Percentiles rank a stretch among this genome's conserved stretches.
phyloP scores from a whole-genome alignment of 768 basidiomycete genomes.

The Boletus rubescentipes region DNA sequence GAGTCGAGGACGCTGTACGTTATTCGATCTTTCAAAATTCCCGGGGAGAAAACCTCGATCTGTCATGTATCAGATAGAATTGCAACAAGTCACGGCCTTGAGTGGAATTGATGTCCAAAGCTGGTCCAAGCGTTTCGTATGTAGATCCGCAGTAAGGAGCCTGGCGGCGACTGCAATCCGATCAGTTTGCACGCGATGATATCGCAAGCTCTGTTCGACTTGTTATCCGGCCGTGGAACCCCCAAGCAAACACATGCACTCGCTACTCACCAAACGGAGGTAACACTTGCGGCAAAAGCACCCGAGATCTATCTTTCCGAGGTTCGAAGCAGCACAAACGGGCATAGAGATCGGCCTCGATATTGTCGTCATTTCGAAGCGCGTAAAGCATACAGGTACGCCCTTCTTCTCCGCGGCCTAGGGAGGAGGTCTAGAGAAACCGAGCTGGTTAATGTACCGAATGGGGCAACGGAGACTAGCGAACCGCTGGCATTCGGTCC shows the following conservation, averaged over 20 bases:
- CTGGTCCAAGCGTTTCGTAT: too few relatives aligned
- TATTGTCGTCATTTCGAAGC: background rate
- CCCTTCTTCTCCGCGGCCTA: background rate
- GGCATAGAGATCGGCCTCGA: conserved; percentile 1
- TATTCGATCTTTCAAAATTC: background rate
- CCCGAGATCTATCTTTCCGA: conserved; percentile 13
- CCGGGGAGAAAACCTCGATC: too few relatives aligned
- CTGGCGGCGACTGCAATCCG: background rate
- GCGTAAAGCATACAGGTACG: background rate
- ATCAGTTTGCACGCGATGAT: background rate
- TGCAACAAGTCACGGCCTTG: background rate
- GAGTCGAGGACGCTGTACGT: background rate
- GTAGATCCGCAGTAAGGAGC: too few relatives aligned
- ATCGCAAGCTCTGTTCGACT: background rate
- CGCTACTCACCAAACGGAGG: background rate
- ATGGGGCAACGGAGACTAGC: too few relatives aligned
- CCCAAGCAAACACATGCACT: background rate
- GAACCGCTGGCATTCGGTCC: too few relatives aligned
- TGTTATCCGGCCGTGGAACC: background rate
- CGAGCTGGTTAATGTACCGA: too few relatives aligned
- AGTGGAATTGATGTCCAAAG: too few relatives aligned
- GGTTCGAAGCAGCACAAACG: background rate
- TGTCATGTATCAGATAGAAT: background rate
- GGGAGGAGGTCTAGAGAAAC: background rate
- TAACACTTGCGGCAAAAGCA: conserved; percentile 5